Evolutionary conservation across 2,329 filamentous ascomycete species (phyloP).

Genomic region (Phialophora chinensis): DNA sequence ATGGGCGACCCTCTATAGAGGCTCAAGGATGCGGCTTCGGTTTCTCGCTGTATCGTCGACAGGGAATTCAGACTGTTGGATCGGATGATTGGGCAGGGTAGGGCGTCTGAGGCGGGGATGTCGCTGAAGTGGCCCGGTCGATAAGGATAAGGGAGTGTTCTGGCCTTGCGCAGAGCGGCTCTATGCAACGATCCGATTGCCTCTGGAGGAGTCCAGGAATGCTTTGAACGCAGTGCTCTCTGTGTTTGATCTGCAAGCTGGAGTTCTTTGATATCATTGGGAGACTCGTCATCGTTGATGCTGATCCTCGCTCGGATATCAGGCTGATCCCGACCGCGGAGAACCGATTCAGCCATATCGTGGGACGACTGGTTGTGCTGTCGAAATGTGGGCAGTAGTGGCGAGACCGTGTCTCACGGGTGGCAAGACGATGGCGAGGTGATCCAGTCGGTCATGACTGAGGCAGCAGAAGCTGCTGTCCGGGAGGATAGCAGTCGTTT

Average conservation of each 20-base stretch:
- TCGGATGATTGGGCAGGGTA: conserved; percentile 24
- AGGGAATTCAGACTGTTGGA: conserved; percentile 35
- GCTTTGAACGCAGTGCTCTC: conserved; percentile 29
- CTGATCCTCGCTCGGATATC: conserved; percentile 34
- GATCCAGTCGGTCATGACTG: conserved; percentile 18
- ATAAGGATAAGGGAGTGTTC: conserved; percentile 31
- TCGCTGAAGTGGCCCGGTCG: conserved; percentile 24
- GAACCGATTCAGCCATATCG: conserved; percentile 29
- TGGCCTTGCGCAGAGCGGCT: conserved; percentile 26
- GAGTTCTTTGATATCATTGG: conserved; percentile 29
- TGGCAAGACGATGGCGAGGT: conserved; percentile 21
- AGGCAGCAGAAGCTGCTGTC: conserved; percentile 30
- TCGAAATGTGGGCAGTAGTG: conserved; percentile 9
- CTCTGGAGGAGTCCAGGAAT: conserved; percentile 29
- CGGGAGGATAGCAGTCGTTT: conserved; percentile 23
- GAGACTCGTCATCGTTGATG: conserved; percentile 29
- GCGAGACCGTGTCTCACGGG: conserved; percentile 25
- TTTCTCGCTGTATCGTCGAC: conserved; percentile 33
- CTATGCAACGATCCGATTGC: conserved; percentile 17
- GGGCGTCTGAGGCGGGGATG: conserved; percentile 23
- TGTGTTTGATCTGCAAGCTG: conserved; percentile 31
- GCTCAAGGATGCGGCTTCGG: conserved; percentile 32
- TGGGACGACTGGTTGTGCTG: background rate
- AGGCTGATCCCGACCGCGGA: conserved; percentile 28
- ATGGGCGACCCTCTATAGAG: conserved; percentile 34